phyloP scores from a whole-genome alignment of 2,329 filamentous ascomycete species.

The Stachybotrys chlorohalonatus region DNA sequence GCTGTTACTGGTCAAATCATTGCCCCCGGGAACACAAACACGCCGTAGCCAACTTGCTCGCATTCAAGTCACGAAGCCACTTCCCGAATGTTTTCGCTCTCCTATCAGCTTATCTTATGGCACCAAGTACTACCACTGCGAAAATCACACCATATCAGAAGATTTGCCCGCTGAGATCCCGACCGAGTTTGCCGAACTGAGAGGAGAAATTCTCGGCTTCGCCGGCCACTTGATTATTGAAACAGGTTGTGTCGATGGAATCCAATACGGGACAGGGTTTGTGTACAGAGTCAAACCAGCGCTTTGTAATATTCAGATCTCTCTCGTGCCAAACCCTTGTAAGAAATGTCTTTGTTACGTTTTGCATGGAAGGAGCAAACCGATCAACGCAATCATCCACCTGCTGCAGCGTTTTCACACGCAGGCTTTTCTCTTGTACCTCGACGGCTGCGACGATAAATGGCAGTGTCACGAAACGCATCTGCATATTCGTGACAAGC shows the following conservation, averaged over 20 bases:
- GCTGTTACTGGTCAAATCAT: too few species aligned
- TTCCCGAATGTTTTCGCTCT: too few species aligned
- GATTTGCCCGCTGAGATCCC: too few species aligned
- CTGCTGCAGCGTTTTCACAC: background rate
- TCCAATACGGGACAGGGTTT: background rate
- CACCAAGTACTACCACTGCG: too few species aligned
- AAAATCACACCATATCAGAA: too few species aligned
- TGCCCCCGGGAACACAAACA: too few species aligned
- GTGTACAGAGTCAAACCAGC: constrained; percentile 1
- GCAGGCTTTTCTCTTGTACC: background rate
- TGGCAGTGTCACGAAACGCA: background rate
- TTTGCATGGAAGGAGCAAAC: background rate
- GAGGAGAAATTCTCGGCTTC: too few species aligned
- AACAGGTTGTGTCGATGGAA: background rate
- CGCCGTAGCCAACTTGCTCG: too few species aligned
- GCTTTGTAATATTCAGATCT: background rate
- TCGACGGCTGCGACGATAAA: constrained; percentile 2
- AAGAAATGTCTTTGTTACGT: constrained; percentile 1
- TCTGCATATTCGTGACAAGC: background rate
- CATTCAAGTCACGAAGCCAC: too few species aligned
- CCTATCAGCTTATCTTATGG: too few species aligned
- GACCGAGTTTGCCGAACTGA: too few species aligned
- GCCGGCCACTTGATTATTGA: background rate
- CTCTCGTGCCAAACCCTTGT: background rate
- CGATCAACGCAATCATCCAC: background rate